phyloP scores from a whole-genome alignment of 78 protist genomes.

The Speleostelium caveatum region DNA sequence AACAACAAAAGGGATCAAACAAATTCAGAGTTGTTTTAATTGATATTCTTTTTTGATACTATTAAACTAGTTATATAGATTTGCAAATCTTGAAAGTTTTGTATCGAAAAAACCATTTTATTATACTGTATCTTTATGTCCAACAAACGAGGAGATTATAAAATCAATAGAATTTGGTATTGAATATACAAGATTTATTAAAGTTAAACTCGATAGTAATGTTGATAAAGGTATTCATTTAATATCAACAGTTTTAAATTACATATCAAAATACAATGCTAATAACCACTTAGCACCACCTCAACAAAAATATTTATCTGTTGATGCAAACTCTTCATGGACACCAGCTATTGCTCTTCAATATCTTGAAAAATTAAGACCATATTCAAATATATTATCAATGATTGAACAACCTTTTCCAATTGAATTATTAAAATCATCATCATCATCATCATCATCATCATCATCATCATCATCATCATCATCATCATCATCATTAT shows the following conservation, averaged over 20 bases:
- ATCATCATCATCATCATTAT: too few relatives aligned
- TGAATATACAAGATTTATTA: conserved; percentile 38
- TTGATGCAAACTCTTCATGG: conserved; percentile 71
- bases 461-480: too few relatives aligned
- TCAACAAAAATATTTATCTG: not conserved
- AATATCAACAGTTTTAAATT: not conserved
- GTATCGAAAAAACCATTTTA: conserved; percentile 39
- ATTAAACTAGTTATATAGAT: conserved; percentile 14
- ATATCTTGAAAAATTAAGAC: conserved; percentile 2
- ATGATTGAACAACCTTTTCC: conserved; percentile 79
- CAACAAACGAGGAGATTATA: conserved; percentile 56
- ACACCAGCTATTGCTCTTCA: conserved; percentile 30
- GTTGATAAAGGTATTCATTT: conserved; percentile 28
- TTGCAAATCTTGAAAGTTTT: not conserved
- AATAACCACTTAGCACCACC: not conserved
- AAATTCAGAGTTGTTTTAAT: not conserved
- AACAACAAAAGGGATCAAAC: not conserved
- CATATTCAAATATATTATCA: conserved; percentile 11
- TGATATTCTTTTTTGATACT: too few relatives aligned
- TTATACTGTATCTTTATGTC: conserved; percentile 73
- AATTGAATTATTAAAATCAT: conserved; percentile 30
- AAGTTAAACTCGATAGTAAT: conserved; percentile 50
- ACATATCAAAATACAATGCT: too few relatives aligned
- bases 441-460: too few relatives aligned
- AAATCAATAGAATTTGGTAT: conserved; percentile 44